These are phyloP conservation scores for Monosporascus sp. DNA, from an alignment of 2,329 filamentous ascomycete genomes.

Conservation along the genomic window DNA sequence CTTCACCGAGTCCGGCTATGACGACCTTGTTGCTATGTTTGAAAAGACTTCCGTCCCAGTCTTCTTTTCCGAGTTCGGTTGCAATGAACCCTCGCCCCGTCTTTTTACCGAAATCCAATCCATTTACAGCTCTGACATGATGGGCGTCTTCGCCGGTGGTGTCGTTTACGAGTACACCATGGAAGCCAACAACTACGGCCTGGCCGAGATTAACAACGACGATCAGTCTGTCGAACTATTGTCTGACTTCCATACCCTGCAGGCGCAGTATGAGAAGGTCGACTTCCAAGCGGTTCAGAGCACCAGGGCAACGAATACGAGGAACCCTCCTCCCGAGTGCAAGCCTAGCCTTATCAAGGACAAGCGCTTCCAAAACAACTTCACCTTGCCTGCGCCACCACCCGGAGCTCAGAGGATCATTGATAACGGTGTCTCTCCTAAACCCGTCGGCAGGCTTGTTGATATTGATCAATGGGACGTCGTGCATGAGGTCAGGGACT, in stretches of 20 bases:
- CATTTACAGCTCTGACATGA: constrained; percentile 70
- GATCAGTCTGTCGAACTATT: constrained; percentile 50
- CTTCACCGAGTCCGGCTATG: constrained; percentile 57
- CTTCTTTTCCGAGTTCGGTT: constrained; percentile 80
- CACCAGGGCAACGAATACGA: constrained; percentile 50
- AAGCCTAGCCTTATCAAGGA: constrained; percentile 58
- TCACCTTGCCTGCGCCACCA: constrained; percentile 67
- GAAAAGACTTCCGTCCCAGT: constrained; percentile 61
- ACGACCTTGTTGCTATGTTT: constrained; percentile 61
- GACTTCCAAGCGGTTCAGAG: constrained; percentile 64
- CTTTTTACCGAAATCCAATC: constrained; percentile 69
- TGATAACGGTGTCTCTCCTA: constrained; percentile 63
- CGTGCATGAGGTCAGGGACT: constrained; percentile 34
- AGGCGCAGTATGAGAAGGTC: constrained; percentile 68
- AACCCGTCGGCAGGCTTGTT: constrained; percentile 63
- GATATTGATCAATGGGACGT: constrained; percentile 60
- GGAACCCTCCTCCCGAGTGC: constrained; percentile 56
- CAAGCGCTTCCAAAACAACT: constrained; percentile 69
- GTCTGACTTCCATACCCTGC: constrained; percentile 67
- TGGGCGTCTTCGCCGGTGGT: constrained; percentile 62
- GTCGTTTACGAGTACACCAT: constrained; percentile 78
- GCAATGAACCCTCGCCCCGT: constrained; percentile 66
- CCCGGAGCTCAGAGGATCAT: constrained; percentile 67
- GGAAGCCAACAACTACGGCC: constrained; percentile 60
- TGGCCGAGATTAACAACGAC: constrained; percentile 57